Percentiles rank a stretch among this genome's conserved stretches.
Conservation (phyloP, 441 rosid species). For the Syzygium malaccense region DNA sequence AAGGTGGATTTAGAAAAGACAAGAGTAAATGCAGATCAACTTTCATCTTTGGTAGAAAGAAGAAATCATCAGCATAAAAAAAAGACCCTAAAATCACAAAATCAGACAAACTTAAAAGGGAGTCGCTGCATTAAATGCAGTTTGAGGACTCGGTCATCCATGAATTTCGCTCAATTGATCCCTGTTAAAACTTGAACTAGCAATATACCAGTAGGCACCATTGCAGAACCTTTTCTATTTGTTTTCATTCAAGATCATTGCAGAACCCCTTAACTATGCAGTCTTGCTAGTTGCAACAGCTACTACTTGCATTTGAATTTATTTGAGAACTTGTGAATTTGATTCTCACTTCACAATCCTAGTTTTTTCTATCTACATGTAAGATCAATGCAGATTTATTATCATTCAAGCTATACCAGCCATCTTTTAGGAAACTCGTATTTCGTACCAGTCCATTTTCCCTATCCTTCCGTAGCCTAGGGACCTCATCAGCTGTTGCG, state of each 20-base stretch:
- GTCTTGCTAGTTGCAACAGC: not conserved
- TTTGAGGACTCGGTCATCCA: not conserved
- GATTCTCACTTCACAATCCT: not conserved
- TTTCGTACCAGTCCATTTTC: slow-evolving; percentile 66
- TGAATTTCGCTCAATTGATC: not conserved
- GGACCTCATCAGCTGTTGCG: slow-evolving; percentile 84
- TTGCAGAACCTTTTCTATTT: not conserved
- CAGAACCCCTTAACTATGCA: not conserved
- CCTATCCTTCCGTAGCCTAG: slow-evolving; percentile 74
- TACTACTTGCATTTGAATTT: not conserved
- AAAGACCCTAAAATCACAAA: not conserved
- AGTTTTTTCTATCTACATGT: not conserved
- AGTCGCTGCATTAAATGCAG: not conserved
- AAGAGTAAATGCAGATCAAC: not conserved
- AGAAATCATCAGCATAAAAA: not conserved
- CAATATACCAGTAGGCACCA: not conserved
- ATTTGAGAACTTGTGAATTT: not conserved
- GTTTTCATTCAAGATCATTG: not conserved
- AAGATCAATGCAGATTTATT: not conserved
- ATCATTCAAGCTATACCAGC: not conserved
- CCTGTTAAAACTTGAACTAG: not conserved
- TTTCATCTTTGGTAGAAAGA: not conserved
- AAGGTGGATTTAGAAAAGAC: not conserved
- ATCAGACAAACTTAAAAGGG: not conserved
- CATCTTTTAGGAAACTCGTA: not conserved